A percentile compares a stretch with the other conserved stretches of the same genome.
Conservation (phyloP, 176 grass and related monocot species). For the Rhynchospora breviuscula region DNA sequence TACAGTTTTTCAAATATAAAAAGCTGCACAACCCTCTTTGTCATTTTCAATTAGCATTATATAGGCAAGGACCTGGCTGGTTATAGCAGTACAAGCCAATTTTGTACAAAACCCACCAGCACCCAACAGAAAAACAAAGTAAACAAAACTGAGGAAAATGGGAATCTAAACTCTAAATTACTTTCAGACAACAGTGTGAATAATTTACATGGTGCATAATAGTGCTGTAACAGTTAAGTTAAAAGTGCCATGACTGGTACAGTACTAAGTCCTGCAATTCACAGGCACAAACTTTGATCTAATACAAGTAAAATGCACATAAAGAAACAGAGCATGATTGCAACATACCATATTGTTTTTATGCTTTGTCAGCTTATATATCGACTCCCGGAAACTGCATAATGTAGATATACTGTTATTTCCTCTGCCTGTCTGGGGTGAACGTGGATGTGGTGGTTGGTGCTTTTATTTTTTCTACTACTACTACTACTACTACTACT, state of each 20-base stretch:
- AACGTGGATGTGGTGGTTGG: not conserved
- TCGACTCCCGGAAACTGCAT: constrained; percentile 90
- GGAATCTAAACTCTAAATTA: too few species aligned
- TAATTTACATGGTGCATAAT: constrained; percentile 4
- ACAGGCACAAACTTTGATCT: not conserved
- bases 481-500: too few species aligned
- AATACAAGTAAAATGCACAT: constrained; percentile 21
- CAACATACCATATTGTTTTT: constrained; percentile 52
- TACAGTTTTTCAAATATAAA: not conserved
- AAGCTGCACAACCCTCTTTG: constrained; percentile 13
- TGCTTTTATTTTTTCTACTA: not conserved
- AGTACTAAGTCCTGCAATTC: constrained; percentile 9
- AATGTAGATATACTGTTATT: constrained; percentile 24
- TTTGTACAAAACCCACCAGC: not conserved
- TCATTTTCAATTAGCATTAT: constrained; percentile 13
- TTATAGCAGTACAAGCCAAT: not conserved
- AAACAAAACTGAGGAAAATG: not conserved
- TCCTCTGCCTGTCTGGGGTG: constrained; percentile 9
- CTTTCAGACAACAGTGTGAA: too few species aligned
- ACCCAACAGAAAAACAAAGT: not conserved
- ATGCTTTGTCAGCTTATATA: constrained; percentile 67
- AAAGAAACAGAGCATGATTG: constrained; percentile 6
- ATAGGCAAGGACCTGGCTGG: not conserved
- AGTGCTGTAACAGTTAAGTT: not conserved
- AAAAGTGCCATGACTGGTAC: not conserved